phyloP scores from a whole-genome alignment of 495 filamentous ascomycete species.

The Corynascus novoguineensis region DNA sequence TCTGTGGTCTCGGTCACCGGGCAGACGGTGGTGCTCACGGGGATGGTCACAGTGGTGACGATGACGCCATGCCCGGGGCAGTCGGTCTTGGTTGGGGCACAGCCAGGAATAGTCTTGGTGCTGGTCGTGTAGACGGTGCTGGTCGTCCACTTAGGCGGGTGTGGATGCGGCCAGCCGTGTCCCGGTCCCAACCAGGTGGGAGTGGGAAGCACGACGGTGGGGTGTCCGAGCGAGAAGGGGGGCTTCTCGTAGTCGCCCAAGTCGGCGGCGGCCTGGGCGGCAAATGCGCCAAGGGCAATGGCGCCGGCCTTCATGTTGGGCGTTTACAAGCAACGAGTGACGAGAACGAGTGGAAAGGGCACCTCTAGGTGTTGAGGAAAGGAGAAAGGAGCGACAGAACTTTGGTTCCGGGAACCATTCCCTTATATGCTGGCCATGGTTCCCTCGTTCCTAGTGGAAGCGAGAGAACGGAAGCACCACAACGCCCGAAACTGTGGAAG shows the following conservation, averaged over 20 bases:
- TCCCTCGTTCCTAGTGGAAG: neutral
- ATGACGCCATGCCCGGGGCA: conserved; percentile 32
- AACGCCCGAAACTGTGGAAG: conserved; percentile 5
- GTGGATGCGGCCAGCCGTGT: neutral
- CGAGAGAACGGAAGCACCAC: neutral
- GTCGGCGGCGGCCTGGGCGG: conserved; percentile 24
- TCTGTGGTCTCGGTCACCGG: conserved; percentile 24
- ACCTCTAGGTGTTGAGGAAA: conserved; percentile 22
- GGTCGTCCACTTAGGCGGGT: conserved; percentile 26
- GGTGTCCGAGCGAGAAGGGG: conserved; percentile 9
- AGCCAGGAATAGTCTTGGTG: conserved; percentile 29
- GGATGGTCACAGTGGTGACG: conserved; percentile 33
- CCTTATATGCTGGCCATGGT: neutral
- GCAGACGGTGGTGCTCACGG: conserved; percentile 35
- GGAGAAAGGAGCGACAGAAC: conserved; percentile 4
- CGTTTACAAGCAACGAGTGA: conserved; percentile 19
- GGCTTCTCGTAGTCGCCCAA: conserved; percentile 5
- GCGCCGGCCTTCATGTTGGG: conserved; percentile 24
- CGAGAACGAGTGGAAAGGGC: conserved; percentile 25
- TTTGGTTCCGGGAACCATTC: neutral
- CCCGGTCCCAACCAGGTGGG: conserved; percentile 3
- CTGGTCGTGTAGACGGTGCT: conserved; percentile 31
- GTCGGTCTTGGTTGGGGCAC: conserved; percentile 19
- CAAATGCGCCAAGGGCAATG: conserved; percentile 26
- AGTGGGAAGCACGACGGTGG: neutral